Evolutionary conservation across 805 yeast species (phyloP).

Genomic region (Kuraishia piskuri): DNA sequence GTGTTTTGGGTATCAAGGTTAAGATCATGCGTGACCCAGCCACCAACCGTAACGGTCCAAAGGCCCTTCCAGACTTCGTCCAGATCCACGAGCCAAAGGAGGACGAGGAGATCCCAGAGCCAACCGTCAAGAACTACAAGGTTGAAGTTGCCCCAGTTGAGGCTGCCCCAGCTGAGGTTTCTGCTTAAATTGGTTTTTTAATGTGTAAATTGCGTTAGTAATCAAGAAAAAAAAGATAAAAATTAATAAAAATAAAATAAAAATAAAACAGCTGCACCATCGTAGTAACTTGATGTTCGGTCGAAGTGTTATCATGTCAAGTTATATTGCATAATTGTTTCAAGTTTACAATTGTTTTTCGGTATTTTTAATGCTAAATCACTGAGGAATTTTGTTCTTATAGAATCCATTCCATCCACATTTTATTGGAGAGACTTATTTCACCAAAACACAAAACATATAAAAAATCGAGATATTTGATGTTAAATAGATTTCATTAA

Average conservation of each 20-base stretch:
- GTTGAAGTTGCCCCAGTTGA: constrained; percentile 29
- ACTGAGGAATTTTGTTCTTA: no score
- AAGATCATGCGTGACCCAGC: constrained; percentile 99
- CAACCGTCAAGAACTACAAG: constrained; percentile 74
- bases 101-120: constrained; percentile 73
- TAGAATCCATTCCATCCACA: no score
- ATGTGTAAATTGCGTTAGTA: background rate
- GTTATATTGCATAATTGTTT: no score
- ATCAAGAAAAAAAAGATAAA: background rate
- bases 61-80: constrained; percentile 91
- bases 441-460: no score
- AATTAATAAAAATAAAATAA: background rate
- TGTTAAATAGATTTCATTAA: no score
- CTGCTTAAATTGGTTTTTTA: background rate
- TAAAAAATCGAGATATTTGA: no score
- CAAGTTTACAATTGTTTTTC: no score
- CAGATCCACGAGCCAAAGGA: constrained; percentile 91
- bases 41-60: constrained; percentile 76
- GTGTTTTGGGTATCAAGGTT: constrained; percentile 99
- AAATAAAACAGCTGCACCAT: background rate
- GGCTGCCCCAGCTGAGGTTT: constrained; percentile 19
- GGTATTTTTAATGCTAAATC: no score
- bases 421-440: no score
- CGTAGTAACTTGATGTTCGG: background rate
- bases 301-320: no score